These are phyloP conservation scores for Paramecium sexaurelia DNA, from an alignment of 73 alveolate genomes.

Conservation along the genomic window DNA sequence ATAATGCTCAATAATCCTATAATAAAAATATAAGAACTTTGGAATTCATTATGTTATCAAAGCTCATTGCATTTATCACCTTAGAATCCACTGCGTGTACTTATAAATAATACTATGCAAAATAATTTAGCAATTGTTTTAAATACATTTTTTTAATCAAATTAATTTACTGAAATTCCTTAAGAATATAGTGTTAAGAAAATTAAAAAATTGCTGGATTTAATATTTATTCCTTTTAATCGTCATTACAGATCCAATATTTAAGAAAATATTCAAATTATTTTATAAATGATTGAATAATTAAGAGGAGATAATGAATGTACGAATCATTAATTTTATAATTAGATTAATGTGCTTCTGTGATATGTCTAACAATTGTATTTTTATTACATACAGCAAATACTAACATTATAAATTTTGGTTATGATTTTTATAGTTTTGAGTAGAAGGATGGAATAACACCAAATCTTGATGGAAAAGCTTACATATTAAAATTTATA, in stretches of 20 bases:
- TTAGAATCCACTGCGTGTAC: background rate
- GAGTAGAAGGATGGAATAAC: background rate
- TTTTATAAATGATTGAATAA: background rate
- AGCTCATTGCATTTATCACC: background rate
- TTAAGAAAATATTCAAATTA: background rate
- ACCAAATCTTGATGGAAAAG: background rate
- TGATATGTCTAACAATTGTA: background rate
- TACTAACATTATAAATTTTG: background rate
- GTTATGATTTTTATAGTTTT: background rate
- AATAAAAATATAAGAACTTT: background rate
- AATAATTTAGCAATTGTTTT: background rate
- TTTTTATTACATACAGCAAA: background rate
- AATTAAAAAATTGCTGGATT: background rate
- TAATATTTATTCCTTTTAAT: background rate
- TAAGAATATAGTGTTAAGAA: background rate
- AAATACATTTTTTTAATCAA: background rate
- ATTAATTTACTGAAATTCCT: background rate
- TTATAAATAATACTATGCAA: background rate
- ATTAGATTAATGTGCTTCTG: background rate
- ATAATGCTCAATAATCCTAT: background rate
- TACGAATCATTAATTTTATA: background rate
- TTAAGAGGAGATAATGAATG: background rate
- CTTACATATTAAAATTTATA: background rate
- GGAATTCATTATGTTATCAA: background rate
- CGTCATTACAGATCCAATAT: background rate